Conservation (phyloP, 257 asterid genomes). For the Solanum virginianum region DNA sequence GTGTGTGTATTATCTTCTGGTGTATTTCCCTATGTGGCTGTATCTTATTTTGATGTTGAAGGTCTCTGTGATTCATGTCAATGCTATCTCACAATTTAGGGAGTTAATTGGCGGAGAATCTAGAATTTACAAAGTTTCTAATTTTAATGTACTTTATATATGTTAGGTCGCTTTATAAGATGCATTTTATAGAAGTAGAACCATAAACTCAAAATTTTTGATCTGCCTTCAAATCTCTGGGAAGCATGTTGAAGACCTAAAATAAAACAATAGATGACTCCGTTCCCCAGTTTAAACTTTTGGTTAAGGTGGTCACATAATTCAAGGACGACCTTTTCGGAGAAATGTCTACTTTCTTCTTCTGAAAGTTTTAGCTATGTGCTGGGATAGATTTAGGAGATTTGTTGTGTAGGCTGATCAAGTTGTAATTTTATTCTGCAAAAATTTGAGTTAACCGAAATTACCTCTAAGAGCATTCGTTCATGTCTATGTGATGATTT, state of each 20-base stretch:
- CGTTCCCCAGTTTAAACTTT: neutral
- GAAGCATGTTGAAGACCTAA: neutral
- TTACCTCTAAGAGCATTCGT: neutral
- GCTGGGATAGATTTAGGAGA: neutral
- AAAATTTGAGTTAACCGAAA: neutral
- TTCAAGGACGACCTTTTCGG: neutral
- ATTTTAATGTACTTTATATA: neutral
- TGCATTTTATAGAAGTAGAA: neutral
- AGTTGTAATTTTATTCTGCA: neutral
- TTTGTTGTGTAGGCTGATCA: neutral
- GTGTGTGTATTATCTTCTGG: neutral
- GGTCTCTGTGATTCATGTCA: neutral
- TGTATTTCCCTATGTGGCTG: neutral
- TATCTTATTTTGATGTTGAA: neutral
- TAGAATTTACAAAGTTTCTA: neutral
- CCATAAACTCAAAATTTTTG: no score
- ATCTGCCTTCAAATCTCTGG: neutral
- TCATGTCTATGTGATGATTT: neutral
- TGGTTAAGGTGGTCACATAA: neutral
- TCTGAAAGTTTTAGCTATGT: neutral
- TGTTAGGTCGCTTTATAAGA: neutral
- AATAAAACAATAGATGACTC: neutral
- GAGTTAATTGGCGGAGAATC: neutral
- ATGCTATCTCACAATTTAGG: neutral
- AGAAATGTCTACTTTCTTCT: neutral